These are phyloP conservation scores for Tremellales sp. DNA, from an alignment of 1,284 basidiomycete genomes.

Conservation along the genomic window DNA sequence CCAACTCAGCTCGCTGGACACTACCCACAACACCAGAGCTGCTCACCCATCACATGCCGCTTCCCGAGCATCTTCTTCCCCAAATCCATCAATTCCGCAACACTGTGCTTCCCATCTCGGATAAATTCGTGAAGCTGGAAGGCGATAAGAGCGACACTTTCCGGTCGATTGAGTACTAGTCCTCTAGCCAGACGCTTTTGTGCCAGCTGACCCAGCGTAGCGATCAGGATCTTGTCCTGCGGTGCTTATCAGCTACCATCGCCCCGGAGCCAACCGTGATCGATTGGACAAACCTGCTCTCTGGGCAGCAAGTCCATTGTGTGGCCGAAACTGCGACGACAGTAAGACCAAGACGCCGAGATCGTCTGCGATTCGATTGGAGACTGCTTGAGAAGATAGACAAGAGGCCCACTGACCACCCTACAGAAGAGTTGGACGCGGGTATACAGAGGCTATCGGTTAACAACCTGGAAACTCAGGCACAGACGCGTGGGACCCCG, in stretches of 20 bases:
- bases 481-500: too few relatives aligned
- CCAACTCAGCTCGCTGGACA: not conserved
- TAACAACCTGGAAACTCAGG: too few relatives aligned
- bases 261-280: not conserved
- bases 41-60: conserved; percentile 70
- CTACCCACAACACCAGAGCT: not conserved
- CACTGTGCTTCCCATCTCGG: conserved; percentile 85
- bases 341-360: too few relatives aligned
- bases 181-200: conserved; percentile 93
- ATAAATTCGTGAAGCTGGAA: conserved; percentile 89
- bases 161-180: conserved; percentile 75
- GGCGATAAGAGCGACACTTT: conserved; percentile 85
- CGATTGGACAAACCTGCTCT: conserved; percentile 31
- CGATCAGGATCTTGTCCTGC: conserved; percentile 51
- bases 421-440: too few relatives aligned
- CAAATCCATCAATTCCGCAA: conserved; percentile 85
- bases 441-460: too few relatives aligned
- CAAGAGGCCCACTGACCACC: too few relatives aligned
- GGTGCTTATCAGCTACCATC: not conserved
- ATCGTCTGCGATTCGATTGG: too few relatives aligned
- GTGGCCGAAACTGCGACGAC: too few relatives aligned
- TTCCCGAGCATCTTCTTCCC: conserved; percentile 85
- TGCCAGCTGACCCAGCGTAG: conserved; percentile 75
- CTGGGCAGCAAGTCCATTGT: conserved; percentile 41
- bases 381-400: too few relatives aligned